phyloP scores from a whole-genome alignment of 2,329 filamentous ascomycete genomes.

The Chaetoscypha palmicola region DNA sequence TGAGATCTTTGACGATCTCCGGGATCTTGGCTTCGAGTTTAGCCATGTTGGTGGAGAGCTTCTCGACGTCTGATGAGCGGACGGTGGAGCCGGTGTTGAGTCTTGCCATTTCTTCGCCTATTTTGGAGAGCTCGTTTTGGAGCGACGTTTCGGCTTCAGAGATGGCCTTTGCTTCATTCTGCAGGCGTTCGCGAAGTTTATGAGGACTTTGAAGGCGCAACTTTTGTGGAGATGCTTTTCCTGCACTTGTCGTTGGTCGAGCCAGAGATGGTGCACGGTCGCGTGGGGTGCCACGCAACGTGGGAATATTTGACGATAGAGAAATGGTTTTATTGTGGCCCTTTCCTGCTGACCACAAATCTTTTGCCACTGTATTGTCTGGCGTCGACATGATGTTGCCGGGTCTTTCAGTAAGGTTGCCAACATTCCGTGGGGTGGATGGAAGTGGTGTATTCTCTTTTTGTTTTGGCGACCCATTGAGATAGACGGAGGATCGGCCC shows the following conservation, averaged over 20 bases:
- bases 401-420: slow-evolving; percentile 27
- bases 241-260: slow-evolving; percentile 18
- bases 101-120: slow-evolving; percentile 70
- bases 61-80: slow-evolving; percentile 28
- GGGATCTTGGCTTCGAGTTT: slow-evolving; percentile 63
- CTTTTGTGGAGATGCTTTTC: slow-evolving; percentile 32
- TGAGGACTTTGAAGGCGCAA: slow-evolving; percentile 64
- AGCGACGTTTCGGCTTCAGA: slow-evolving; percentile 63
- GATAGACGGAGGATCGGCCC: slow-evolving; percentile 19
- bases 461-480: slow-evolving; percentile 23
- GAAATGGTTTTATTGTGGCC: slow-evolving; percentile 24
- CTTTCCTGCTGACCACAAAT: slow-evolving; percentile 23
- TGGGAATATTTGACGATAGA: slow-evolving; percentile 30
- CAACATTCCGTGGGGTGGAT: slow-evolving; percentile 17
- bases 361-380: slow-evolving; percentile 23
- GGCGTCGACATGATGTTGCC: slow-evolving; percentile 26
- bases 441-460: slow-evolving; percentile 25
- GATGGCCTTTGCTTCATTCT: slow-evolving; percentile 70
- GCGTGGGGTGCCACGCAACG: slow-evolving; percentile 19
- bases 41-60: slow-evolving; percentile 51
- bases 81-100: slow-evolving; percentile 38
- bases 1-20: slow-evolving; percentile 49
- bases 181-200: slow-evolving; percentile 76
- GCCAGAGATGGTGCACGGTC: slow-evolving; percentile 18
- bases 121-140: slow-evolving; percentile 69